Evolutionary conservation across 2,329 filamentous ascomycete genomes (phyloP), one percentile per base, ranked within the genome.

Genomic region (Sporothrix dimorphospora): DNA sequence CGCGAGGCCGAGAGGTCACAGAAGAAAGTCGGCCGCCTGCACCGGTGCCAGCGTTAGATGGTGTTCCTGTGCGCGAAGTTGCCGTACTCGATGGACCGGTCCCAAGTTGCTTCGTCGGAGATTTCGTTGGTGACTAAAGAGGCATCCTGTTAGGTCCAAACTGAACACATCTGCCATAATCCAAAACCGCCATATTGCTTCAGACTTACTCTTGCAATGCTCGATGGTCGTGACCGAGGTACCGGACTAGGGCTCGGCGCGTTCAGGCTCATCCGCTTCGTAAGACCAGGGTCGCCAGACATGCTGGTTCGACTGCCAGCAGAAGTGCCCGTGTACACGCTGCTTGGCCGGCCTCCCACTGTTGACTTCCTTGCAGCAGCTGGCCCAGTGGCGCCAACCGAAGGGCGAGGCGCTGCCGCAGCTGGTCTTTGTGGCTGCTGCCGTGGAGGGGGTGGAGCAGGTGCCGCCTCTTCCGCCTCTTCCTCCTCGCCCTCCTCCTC

Each of bases 61-160:
- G 89, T 2, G 90, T 92, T 51, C 82, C 87, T 14, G 89, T 92
- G 76, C 90, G 85, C 53, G 91, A 91, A 0, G 85, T 87, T 1
- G 85, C 83, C 5, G 85, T 80, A 76, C 87, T 90, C 1, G 90
- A 87, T 7, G 82, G 79, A 3, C 82, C 81, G 1, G 89, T 84
- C 49, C 81, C 85, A 61, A 92, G 80, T 76, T 92, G 91, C 78
- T 96, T 96, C 3, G 91, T 93, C 1, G 93, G 93, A 1, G 92
- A 94, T 77, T 93, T 94, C 0, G 88, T 90, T 1, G 93, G 92
- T 72, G 91, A 94, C 90, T 94, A 78, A n/a, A n/a, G n/a, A n/a
- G n/a, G n/a, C 51, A 53, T 6, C 14, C 2, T 24, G 47, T 65
- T 63, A 69, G 69, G 4, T 49, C 19, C 55, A 9, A n/a, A 3